phyloP scores from a whole-genome alignment of 768 basidiomycete genomes.

The Boletellus ananas region DNA sequence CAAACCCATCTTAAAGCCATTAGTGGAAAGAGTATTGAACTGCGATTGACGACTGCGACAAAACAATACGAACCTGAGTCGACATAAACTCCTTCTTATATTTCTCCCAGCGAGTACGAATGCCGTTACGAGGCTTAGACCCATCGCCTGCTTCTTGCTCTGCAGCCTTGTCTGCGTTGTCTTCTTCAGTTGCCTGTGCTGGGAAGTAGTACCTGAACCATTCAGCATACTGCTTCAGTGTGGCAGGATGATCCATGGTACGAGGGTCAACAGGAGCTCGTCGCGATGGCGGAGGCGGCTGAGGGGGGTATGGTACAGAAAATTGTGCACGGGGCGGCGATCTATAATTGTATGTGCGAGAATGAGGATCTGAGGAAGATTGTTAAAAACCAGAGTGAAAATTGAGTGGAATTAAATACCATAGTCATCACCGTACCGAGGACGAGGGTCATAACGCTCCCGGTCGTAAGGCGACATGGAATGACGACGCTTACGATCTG shows the following conservation, averaged over 20 bases:
- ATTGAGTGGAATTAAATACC: slow-evolving; percentile 44
- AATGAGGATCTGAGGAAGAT: slow-evolving; percentile 52
- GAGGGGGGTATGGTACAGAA: slow-evolving; percentile 34
- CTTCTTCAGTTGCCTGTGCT: slow-evolving; percentile 76
- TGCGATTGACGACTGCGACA: slow-evolving; percentile 3
- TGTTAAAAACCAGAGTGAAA: slow-evolving; percentile 3
- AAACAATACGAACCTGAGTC: slow-evolving; percentile 67
- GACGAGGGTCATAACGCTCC: slow-evolving; percentile 78
- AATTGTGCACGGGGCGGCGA: slow-evolving; percentile 61
- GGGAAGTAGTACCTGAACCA: slow-evolving; percentile 81
- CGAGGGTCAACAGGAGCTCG: slow-evolving; percentile 76
- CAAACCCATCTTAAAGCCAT: slow-evolving; percentile 8
- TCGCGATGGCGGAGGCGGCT: slow-evolving; percentile 45
- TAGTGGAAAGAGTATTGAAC: slow-evolving; percentile 13
- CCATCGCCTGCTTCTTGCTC: slow-evolving; percentile 82
- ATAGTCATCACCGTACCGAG: slow-evolving; percentile 77
- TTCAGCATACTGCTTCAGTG: slow-evolving; percentile 80
- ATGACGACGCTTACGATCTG: slow-evolving; percentile 73
- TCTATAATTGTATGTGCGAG: slow-evolving; percentile 59
- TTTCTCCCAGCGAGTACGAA: slow-evolving; percentile 83
- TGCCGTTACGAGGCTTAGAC: slow-evolving; percentile 78
- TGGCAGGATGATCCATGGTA: slow-evolving; percentile 76
- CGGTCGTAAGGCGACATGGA: slow-evolving; percentile 74
- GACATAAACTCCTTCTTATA: slow-evolving; percentile 90
- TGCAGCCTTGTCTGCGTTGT: slow-evolving; percentile 77